phyloP scores from a whole-genome alignment of 495 filamentous ascomycete genomes.

The Hypoxylon crocopeplum region DNA sequence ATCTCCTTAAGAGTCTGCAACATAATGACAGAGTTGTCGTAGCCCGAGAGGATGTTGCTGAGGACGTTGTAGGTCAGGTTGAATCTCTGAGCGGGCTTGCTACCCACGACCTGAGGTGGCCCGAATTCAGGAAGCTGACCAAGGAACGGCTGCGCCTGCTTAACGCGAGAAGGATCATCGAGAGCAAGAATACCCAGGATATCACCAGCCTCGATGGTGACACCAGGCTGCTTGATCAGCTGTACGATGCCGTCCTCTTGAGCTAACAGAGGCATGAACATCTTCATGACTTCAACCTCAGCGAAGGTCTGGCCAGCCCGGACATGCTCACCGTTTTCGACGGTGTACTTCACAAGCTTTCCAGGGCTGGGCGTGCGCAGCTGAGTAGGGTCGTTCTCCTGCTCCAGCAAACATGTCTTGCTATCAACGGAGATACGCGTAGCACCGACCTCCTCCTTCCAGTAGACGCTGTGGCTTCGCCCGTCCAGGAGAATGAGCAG shows the following conservation, averaged over 20 bases:
- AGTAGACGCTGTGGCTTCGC: slow-evolving; percentile 97
- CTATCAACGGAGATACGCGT: slow-evolving; percentile 95
- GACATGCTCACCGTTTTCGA: slow-evolving; percentile 96
- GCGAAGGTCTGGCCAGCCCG: slow-evolving; percentile 92
- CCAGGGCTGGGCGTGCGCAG: slow-evolving; percentile 93
- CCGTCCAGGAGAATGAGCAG: slow-evolving; percentile 89
- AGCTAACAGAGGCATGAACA: slow-evolving; percentile 99
- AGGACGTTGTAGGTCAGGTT: slow-evolving; percentile 77
- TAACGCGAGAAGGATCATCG: slow-evolving; percentile 94
- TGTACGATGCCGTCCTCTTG: slow-evolving; percentile 97
- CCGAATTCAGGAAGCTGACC: slow-evolving; percentile 90
- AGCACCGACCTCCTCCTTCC: slow-evolving; percentile 97
- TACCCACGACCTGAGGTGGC: slow-evolving; percentile 82
- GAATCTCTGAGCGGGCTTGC: slow-evolving; percentile 91
- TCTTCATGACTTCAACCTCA: slow-evolving; percentile 99
- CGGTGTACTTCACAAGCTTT: slow-evolving; percentile 97
- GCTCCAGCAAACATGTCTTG: slow-evolving; percentile 97
- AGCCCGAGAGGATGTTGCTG: slow-evolving; percentile 88
- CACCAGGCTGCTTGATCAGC: slow-evolving; percentile 98
- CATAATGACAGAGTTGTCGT: slow-evolving; percentile 98
- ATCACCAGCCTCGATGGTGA: slow-evolving; percentile 96
- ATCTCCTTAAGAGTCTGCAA: slow-evolving; percentile 84
- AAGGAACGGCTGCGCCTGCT: slow-evolving; percentile 95
- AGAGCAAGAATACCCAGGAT: slow-evolving; percentile 97
- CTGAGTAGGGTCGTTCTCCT: slow-evolving; percentile 99